A percentile compares a stretch with the other conserved stretches of the same genome.
phyloP scores from a whole-genome alignment of 2,329 filamentous ascomycete species.

The Cordyceps pruinosa region DNA sequence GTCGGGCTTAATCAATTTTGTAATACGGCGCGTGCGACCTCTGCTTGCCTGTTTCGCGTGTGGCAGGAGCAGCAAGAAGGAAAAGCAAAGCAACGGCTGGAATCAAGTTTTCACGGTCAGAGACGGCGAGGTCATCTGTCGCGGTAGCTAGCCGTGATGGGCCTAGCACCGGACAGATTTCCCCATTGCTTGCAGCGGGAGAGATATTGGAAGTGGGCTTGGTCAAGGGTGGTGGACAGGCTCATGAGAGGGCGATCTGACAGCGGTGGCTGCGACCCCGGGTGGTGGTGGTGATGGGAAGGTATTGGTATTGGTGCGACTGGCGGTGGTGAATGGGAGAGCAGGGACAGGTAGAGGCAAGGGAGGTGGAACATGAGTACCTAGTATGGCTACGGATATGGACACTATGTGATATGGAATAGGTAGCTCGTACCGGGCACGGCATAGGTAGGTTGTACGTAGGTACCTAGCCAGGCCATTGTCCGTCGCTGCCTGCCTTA shows the following conservation, averaged over 20 bases:
- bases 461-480: neutral
- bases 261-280: too few relatives aligned
- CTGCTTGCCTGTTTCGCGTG: neutral
- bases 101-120: neutral
- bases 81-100: neutral
- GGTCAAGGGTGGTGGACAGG: neutral
- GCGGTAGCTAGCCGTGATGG: neutral
- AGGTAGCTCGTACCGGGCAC: neutral
- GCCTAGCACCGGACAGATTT: neutral
- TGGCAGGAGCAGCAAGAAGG: neutral
- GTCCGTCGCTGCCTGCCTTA: neutral
- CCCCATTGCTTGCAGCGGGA: slow-evolving; percentile 3
- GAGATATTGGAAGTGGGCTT: neutral
- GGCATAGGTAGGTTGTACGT: neutral
- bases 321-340: too few relatives aligned
- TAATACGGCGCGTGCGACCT: neutral
- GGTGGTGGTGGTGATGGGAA: too few relatives aligned
- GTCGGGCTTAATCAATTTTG: neutral
- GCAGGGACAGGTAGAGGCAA: neutral
- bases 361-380: too few relatives aligned
- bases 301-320: too few relatives aligned
- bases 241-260: too few relatives aligned
- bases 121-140: neutral
- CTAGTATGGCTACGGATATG: too few relatives aligned
- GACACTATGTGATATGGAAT: neutral